phyloP scores from a whole-genome alignment of 108 stramenopile genomes.

The Fragilaria radians region DNA sequence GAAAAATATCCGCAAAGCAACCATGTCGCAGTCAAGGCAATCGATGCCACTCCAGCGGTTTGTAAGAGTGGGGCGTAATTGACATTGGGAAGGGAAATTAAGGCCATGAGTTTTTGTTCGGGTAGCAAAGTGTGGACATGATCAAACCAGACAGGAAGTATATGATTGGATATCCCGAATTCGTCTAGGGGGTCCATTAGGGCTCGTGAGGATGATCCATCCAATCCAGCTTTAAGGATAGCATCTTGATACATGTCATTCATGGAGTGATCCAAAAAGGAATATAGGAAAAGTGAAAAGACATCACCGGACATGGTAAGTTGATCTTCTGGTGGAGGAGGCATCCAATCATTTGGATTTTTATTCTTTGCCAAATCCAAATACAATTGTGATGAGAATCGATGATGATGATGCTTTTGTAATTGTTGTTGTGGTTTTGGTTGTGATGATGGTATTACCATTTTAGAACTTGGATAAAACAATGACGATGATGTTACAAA shows the following conservation, averaged over 20 bases:
- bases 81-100: conserved; percentile 14
- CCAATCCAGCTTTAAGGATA: conserved; percentile 2
- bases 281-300: conserved; percentile 60
- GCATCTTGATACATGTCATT: conserved; percentile 32
- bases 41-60: conserved; percentile 43
- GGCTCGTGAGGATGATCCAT: conserved; percentile 1
- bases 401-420: too few relatives aligned
- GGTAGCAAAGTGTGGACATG: conserved; percentile 6
- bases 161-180: not conserved
- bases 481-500: too few relatives aligned
- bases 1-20: conserved; percentile 48
- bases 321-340: conserved; percentile 71
- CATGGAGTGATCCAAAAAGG: conserved; percentile 61
- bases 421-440: too few relatives aligned
- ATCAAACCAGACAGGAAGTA: conserved; percentile 63
- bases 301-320: conserved; percentile 69
- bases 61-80: conserved; percentile 57
- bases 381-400: not conserved
- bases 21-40: conserved; percentile 62
- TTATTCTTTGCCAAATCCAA: conserved; percentile 8
- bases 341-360: conserved; percentile 24
- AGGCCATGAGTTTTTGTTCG: conserved; percentile 13
- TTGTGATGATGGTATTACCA: too few relatives aligned
- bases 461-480: too few relatives aligned
- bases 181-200: conserved; percentile 9